phyloP scores from a whole-genome alignment of 1,139 yeast genomes.

The Kodamaea alishanica region DNA sequence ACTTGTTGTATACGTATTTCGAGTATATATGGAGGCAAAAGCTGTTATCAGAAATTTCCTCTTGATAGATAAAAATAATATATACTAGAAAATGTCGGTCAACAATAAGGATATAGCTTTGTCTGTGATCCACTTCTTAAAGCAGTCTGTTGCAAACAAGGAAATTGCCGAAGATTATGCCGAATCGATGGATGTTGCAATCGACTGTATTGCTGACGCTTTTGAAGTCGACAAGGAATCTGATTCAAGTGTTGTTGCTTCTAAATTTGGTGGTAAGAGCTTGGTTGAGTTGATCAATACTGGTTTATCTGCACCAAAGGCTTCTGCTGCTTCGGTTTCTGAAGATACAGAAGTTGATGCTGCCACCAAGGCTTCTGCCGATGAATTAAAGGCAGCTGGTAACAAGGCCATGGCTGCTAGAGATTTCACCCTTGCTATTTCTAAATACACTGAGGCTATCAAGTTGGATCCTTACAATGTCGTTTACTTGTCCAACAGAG shows the following conservation, averaged over 20 bases:
- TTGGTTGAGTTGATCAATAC: slow-evolving; percentile 44
- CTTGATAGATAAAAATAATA: not conserved
- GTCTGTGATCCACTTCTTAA: slow-evolving; percentile 71
- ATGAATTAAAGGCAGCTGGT: slow-evolving; percentile 81
- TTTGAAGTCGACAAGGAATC: slow-evolving; percentile 62
- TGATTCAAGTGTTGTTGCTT: slow-evolving; percentile 29
- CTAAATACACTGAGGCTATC: slow-evolving; percentile 81
- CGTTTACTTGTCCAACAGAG: slow-evolving; percentile 84
- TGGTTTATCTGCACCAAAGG: slow-evolving; percentile 15
- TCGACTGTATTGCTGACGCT: slow-evolving; percentile 88
- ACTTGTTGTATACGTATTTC: too few species aligned
- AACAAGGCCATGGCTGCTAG: slow-evolving; percentile 85
- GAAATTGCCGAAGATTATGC: slow-evolving; percentile 72
- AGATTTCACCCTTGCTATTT: slow-evolving; percentile 67
- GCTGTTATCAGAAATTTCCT: too few species aligned
- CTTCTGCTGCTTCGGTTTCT: slow-evolving; percentile 21
- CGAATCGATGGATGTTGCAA: slow-evolving; percentile 93
- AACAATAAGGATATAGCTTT: slow-evolving; percentile 67
- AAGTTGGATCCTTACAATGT: slow-evolving; percentile 63
- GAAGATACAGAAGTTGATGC: slow-evolving; percentile 41
- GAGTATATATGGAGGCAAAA: too few species aligned
- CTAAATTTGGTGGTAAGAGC: slow-evolving; percentile 47
- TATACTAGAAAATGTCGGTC: slow-evolving; percentile 21
- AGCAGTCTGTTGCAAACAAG: slow-evolving; percentile 56
- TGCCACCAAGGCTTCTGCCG: slow-evolving; percentile 70